Evolutionary conservation across 2,329 filamentous ascomycete genomes (phyloP).

Genomic region (Emmonsia crescens): DNA sequence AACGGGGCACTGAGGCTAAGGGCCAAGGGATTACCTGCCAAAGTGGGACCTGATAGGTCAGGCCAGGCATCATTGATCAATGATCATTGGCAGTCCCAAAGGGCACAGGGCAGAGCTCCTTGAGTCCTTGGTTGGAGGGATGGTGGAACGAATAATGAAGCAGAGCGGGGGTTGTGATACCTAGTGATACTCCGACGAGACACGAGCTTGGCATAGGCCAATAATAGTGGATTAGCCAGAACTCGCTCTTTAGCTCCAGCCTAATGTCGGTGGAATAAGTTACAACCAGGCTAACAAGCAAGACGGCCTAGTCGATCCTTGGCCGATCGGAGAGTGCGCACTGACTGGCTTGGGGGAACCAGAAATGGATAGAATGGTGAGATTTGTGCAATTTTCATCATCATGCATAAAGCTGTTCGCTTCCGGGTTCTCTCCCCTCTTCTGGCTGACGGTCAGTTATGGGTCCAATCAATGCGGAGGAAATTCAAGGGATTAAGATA

Average conservation of each 20-base stretch:
- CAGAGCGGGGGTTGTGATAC: slow-evolving; percentile 1
- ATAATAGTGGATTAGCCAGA: neutral
- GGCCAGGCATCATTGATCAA: neutral
- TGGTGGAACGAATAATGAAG: slow-evolving; percentile 7
- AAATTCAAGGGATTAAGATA: neutral
- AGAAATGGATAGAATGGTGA: neutral
- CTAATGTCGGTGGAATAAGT: neutral
- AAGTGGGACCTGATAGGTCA: neutral
- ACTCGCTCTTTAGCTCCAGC: neutral
- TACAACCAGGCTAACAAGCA: neutral
- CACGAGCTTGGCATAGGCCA: neutral
- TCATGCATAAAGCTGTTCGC: neutral
- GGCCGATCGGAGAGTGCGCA: neutral
- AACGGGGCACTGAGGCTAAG: neutral
- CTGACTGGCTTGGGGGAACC: neutral
- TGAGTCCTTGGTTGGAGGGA: neutral
- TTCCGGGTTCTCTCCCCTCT: neutral
- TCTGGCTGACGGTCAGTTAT: neutral
- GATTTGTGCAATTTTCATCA: neutral
- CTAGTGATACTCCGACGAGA: neutral
- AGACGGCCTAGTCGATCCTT: neutral
- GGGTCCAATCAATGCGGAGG: neutral
- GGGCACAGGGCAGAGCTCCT: neutral
- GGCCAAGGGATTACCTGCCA: neutral
- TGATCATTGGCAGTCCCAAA: neutral